Conservation (phyloP, 495 filamentous ascomycete genomes). For the Trichoderma gamsii region DNA sequence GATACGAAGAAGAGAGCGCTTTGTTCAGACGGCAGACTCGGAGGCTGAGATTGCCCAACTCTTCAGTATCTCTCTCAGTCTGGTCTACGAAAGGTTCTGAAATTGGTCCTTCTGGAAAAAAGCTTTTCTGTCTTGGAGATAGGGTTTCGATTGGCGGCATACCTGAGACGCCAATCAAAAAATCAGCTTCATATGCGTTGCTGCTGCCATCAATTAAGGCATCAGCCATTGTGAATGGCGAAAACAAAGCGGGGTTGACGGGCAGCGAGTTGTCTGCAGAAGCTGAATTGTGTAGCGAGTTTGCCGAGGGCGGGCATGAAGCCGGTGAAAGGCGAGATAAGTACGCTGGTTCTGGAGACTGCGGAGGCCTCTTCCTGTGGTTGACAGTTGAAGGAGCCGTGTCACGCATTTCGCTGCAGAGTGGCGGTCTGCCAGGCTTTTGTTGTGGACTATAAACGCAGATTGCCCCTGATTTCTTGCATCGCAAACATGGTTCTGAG, state of each 20-base stretch:
- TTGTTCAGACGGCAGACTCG: neutral
- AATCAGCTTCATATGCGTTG: neutral
- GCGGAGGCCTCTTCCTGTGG: neutral
- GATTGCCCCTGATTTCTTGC: neutral
- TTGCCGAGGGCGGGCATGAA: neutral
- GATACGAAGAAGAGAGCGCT: neutral
- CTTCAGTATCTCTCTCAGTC: neutral
- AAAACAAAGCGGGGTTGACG: neutral
- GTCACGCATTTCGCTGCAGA: neutral
- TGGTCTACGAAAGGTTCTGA: neutral
- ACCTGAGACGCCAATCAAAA: neutral
- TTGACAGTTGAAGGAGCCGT: neutral
- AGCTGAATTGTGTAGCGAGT: neutral
- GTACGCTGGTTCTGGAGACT: neutral
- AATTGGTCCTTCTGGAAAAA: neutral
- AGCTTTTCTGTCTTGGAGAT: neutral
- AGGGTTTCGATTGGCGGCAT: neutral
- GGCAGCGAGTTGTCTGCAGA: neutral
- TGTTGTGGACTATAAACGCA: neutral
- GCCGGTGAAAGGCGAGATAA: neutral
- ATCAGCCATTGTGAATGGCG: neutral
- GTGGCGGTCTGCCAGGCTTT: neutral
- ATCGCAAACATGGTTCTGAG: neutral
- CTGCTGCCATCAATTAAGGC: neutral
- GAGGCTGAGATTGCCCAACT: neutral